A percentile compares a stretch with the other conserved stretches of the same genome.
phyloP scores from a whole-genome alignment of 2,329 filamentous ascomycete species.

The Plenodomus biglobosus region DNA sequence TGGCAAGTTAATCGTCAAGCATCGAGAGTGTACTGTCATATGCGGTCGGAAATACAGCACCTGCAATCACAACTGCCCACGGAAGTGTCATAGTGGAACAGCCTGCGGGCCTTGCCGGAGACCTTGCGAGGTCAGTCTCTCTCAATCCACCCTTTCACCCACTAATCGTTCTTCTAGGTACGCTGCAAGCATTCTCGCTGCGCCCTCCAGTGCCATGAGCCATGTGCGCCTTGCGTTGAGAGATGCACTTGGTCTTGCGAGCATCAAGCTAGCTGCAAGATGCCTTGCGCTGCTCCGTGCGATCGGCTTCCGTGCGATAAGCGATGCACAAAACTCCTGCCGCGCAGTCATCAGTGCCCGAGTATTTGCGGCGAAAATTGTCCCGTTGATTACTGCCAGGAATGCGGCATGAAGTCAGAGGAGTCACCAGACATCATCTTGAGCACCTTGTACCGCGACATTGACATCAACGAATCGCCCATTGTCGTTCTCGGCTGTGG shows the following conservation, averaged over 20 bases:
- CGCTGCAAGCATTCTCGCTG: constrained; percentile 34
- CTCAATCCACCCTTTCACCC: background rate
- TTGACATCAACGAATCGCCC: constrained; percentile 32
- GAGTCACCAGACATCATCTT: constrained; percentile 30
- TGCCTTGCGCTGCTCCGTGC: constrained; percentile 42
- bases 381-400: constrained; percentile 23
- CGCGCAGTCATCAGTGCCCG: constrained; percentile 39
- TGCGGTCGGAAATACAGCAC: constrained; percentile 33
- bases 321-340: constrained; percentile 29
- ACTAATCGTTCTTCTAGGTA: constrained; percentile 16
- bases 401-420: constrained; percentile 22
- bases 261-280: constrained; percentile 37
- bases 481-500: constrained; percentile 30
- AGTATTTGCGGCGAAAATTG: constrained; percentile 36
- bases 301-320: constrained; percentile 34
- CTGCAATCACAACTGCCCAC: constrained; percentile 34
- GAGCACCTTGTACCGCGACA: constrained; percentile 22
- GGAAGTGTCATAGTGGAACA: constrained; percentile 29
- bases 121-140: constrained; percentile 26
- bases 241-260: constrained; percentile 39
- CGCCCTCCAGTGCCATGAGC: constrained; percentile 29
- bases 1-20: constrained; percentile 3
- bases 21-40: constrained; percentile 20
- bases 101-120: constrained; percentile 27
- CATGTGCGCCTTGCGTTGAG: constrained; percentile 39